Evolutionary conservation across 148 eudicot genomes (phyloP), one percentile per base, ranked within the genome.

Genomic region (Drosera capensis): DNA sequence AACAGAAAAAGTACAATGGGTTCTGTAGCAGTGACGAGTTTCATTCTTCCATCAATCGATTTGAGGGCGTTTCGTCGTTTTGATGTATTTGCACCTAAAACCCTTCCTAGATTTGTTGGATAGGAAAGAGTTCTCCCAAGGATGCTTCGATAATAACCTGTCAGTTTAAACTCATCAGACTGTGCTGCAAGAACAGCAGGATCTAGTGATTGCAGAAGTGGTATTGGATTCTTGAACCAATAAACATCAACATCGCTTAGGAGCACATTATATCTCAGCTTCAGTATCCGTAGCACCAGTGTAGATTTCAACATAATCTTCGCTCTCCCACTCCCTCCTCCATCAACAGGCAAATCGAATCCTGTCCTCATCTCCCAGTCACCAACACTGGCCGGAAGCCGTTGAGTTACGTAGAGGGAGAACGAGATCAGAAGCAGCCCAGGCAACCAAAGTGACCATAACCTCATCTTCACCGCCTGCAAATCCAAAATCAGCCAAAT

Each of bases 181-280:
- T 90, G 97, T 21, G 82, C 97, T 56, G 66, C 74, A 19, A 84
- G 71, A 63, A 78, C 73, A 18, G 68, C 70, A 46, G 95, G 80
- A 36, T 95, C 95, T 39, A 75, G 84, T 38, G 82, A 60, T 35
- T 59, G 73, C 37, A 90, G 82, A 58, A 72, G 55, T 29, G 84
- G 77, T 31, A 80, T 47, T 16, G 97, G 97, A 66, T 75, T 78
- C 67, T 73, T 78, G 57, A 90, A 90, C 97, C 95, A 90, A 49
- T 90, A 90, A 14, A 90, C 79, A 64, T 90, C 97, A 50, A 90
- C 95, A 58, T 90, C 97, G 58, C 88, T 78, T 52, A 86, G 45
- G 36, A 86, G 76, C 46, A 82, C 94, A 63, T 78, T 73, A 54
- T 75, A 90, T 24, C 88, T 93, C 49, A 84, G 55, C 74, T 84